A percentile compares a stretch with the other conserved stretches of the same genome.
These are phyloP conservation scores for Chaetomiaceae sp. DNA, from an alignment of 2,329 filamentous ascomycete genomes.

Conservation along the genomic window DNA sequence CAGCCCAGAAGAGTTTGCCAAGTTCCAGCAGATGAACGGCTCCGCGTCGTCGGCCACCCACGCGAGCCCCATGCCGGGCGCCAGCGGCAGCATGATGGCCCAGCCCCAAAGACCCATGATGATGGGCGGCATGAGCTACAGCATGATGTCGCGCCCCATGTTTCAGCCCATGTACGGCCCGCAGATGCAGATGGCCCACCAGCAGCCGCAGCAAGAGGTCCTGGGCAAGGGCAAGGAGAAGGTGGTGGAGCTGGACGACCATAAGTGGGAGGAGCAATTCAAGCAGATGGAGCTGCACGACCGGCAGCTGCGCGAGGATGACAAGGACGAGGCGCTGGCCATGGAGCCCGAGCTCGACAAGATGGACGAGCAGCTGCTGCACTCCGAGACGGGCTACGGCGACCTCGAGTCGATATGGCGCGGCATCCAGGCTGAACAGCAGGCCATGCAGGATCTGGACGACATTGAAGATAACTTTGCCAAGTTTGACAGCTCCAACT, in stretches of 20 bases:
- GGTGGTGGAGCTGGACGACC: slow-evolving; percentile 88
- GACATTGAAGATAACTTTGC: slow-evolving; percentile 61
- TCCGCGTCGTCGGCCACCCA: slow-evolving; percentile 41
- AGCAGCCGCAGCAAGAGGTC: slow-evolving; percentile 41
- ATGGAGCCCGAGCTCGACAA: slow-evolving; percentile 85
- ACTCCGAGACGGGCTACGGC: slow-evolving; percentile 71
- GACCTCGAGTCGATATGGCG: slow-evolving; percentile 89
- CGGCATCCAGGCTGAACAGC: slow-evolving; percentile 73
- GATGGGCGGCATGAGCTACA: slow-evolving; percentile 35
- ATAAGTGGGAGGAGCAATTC: slow-evolving; percentile 96
- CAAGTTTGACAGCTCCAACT: slow-evolving; percentile 58
- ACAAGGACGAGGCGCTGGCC: slow-evolving; percentile 60
- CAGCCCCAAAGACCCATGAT: slow-evolving; percentile 58
- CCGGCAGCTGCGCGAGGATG: slow-evolving; percentile 45
- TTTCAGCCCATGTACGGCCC: slow-evolving; percentile 40
- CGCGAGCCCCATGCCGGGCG: slow-evolving; percentile 55
- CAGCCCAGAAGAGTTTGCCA: slow-evolving; percentile 78
- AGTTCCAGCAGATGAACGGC: slow-evolving; percentile 72
- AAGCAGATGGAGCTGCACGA: slow-evolving; percentile 74
- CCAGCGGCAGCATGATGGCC: slow-evolving; percentile 39
- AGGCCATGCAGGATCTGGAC: slow-evolving; percentile 65
- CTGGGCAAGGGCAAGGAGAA: slow-evolving; percentile 79
- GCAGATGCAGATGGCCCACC: slow-evolving; percentile 38
- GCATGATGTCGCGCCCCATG: slow-evolving; percentile 56
- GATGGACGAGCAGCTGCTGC: slow-evolving; percentile 63